A percentile compares a stretch with the other conserved stretches of the same genome.
Conservation (phyloP, 768 basidiomycete species). For the Tylopilus cervinicoccineus region DNA sequence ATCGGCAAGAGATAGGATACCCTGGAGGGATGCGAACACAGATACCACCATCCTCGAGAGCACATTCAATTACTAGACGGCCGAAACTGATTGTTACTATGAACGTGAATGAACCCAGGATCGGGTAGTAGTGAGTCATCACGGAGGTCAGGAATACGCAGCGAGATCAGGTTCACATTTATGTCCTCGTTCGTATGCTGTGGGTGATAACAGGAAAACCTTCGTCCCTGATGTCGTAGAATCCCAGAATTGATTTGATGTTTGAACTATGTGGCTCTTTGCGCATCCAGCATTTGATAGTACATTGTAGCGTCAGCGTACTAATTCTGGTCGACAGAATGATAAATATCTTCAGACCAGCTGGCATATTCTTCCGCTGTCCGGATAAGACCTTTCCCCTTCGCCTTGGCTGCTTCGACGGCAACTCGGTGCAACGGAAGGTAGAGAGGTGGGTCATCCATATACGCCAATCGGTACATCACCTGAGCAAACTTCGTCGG, state of each 20-base stretch:
- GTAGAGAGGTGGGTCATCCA: constrained; percentile 25
- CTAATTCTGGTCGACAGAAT: constrained; percentile 6
- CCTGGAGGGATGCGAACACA: constrained; percentile 38
- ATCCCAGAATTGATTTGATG: too few relatives aligned
- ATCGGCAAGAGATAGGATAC: constrained; percentile 30
- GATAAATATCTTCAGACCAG: constrained; percentile 28
- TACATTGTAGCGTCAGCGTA: neutral
- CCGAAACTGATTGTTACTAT: constrained; percentile 43
- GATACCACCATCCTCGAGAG: constrained; percentile 37
- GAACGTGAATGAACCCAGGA: neutral
- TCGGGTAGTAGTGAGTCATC: neutral
- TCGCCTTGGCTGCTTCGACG: constrained; percentile 19
- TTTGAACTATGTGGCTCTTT: too few relatives aligned
- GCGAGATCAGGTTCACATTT: too few relatives aligned
- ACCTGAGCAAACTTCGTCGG: constrained; percentile 21
- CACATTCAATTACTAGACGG: constrained; percentile 29
- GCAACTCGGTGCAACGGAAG: constrained; percentile 23
- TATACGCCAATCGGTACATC: constrained; percentile 15
- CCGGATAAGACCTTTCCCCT: constrained; percentile 19
- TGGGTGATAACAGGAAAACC: too few relatives aligned
- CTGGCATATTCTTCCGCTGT: constrained; percentile 24
- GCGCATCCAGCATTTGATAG: too few relatives aligned
- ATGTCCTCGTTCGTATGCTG: too few relatives aligned
- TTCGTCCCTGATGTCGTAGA: too few relatives aligned
- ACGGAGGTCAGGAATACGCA: too few relatives aligned